Percentiles rank a stretch among this genome's conserved stretches.
Conservation (phyloP, 2,329 filamentous ascomycete species). For the Xylaria sp. region DNA sequence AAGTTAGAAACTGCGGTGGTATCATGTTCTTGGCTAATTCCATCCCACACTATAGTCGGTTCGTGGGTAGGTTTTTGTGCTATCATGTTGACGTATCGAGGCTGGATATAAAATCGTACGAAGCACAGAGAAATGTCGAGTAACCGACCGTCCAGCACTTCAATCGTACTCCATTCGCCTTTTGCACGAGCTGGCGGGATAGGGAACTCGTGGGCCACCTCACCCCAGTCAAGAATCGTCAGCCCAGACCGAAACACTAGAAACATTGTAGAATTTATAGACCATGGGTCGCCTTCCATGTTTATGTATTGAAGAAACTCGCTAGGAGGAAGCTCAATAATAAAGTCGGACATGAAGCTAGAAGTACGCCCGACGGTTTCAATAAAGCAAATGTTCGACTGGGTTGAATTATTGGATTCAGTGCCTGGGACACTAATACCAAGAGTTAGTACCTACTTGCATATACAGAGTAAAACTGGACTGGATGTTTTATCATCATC, state of each 20-base stretch:
- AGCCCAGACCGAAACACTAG: neutral
- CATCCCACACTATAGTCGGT: slow-evolving; percentile 4
- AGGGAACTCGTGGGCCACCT: neutral
- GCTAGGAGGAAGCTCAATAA: too few species aligned
- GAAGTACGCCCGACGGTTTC: slow-evolving; percentile 6
- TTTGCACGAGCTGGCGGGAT: neutral
- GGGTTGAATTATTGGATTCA: neutral
- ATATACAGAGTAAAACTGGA: neutral
- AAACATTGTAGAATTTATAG: slow-evolving; percentile 10
- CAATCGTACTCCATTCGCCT: slow-evolving; percentile 12
- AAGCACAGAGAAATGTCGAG: slow-evolving; percentile 13
- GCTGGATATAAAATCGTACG: neutral
- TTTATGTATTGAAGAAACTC: neutral
- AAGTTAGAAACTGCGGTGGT: neutral
- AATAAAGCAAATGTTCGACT: slow-evolving; percentile 14
- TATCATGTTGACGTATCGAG: slow-evolving; percentile 5
- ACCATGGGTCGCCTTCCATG: slow-evolving; percentile 2
- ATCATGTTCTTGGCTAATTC: neutral
- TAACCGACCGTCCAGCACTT: neutral
- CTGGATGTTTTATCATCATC: too few species aligned
- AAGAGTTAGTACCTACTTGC: neutral
- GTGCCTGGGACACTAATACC: neutral
- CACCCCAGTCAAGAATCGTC: neutral
- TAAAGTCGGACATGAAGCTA: neutral
- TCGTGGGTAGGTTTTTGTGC: neutral